Evolutionary conservation across 345 rosid species (phyloP).

Genomic region (Linum lewisii): DNA sequence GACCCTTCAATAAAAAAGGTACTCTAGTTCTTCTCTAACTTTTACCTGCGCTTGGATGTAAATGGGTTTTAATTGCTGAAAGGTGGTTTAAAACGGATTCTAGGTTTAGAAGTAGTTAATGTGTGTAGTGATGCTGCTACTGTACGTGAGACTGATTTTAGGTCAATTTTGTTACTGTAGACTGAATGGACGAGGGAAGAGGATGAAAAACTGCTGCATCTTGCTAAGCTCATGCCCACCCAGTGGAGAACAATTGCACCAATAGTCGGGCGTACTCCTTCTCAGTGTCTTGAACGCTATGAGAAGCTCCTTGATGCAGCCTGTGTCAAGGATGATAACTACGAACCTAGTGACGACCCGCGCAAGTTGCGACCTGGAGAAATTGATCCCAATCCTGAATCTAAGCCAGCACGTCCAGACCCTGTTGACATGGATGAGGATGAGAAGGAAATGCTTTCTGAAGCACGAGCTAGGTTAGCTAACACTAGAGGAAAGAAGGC

Average conservation of each 20-base stretch:
- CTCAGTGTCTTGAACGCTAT: constrained; percentile 96
- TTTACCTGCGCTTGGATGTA: neutral
- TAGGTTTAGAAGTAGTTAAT: too few relatives aligned
- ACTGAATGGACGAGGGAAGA: constrained; percentile 99
- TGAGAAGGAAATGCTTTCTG: constrained; percentile 99
- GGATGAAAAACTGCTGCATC: constrained; percentile 98
- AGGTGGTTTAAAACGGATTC: neutral
- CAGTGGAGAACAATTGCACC: constrained; percentile 99
- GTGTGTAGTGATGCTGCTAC: neutral
- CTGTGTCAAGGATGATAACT: constrained; percentile 90
- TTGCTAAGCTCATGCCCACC: constrained; percentile 95
- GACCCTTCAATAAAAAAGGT: constrained; percentile 99
- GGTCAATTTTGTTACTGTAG: constrained; percentile 25
- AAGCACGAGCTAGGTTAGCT: constrained; percentile 92
- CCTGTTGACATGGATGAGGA: constrained; percentile 99
- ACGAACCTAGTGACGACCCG: constrained; percentile 93
- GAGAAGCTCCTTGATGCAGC: constrained; percentile 98
- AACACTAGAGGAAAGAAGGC: constrained; percentile 98
- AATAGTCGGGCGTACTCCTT: constrained; percentile 97
- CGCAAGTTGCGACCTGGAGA: constrained; percentile 95
- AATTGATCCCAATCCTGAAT: constrained; percentile 94
- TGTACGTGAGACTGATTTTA: constrained; percentile 2
- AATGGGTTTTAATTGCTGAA: neutral
- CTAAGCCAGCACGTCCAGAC: constrained; percentile 99
- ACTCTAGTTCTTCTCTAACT: neutral